Percentiles rank a stretch among this genome's conserved stretches.
Conservation (phyloP, 305 asterid species). For the Fraxinus xanthoxyloides region DNA sequence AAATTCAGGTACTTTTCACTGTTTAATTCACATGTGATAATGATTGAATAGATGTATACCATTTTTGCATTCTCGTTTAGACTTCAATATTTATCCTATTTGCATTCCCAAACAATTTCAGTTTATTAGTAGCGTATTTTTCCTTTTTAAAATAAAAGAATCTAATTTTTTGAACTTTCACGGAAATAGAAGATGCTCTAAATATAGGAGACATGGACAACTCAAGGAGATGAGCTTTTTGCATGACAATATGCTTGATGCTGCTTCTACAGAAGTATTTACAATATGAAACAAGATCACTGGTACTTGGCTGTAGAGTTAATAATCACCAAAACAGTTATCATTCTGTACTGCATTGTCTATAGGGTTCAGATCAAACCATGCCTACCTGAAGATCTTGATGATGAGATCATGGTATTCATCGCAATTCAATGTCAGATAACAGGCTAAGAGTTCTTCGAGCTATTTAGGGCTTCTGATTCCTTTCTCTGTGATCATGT, state of each 20-base stretch:
- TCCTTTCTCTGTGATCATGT: constrained; percentile 64
- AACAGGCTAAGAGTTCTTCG: constrained; percentile 76
- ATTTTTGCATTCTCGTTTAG: neutral
- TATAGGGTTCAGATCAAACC: constrained; percentile 50
- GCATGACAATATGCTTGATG: neutral
- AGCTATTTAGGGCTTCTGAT: constrained; percentile 61
- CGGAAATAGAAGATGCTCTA: neutral
- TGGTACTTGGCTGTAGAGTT: constrained; percentile 5
- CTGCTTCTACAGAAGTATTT: neutral
- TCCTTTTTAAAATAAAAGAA: neutral
- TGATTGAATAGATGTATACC: neutral
- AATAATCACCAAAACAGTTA: constrained; percentile 17
- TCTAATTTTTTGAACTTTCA: neutral
- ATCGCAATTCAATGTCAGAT: constrained; percentile 65
- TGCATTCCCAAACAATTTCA: neutral
- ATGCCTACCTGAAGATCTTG: constrained; percentile 74
- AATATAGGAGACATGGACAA: neutral
- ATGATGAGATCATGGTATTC: constrained; percentile 70
- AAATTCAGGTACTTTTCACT: neutral
- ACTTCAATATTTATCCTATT: neutral
- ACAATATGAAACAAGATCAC: neutral
- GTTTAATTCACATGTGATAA: constrained; percentile 4
- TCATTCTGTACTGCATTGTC: constrained; percentile 27
- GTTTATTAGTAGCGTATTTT: neutral
- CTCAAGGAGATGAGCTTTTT: neutral